A percentile compares a stretch with the other conserved stretches of the same genome.
These are phyloP conservation scores for Wallacemonas sp. DNA, from an alignment of 208 protist genomes.

Conservation along the genomic window DNA sequence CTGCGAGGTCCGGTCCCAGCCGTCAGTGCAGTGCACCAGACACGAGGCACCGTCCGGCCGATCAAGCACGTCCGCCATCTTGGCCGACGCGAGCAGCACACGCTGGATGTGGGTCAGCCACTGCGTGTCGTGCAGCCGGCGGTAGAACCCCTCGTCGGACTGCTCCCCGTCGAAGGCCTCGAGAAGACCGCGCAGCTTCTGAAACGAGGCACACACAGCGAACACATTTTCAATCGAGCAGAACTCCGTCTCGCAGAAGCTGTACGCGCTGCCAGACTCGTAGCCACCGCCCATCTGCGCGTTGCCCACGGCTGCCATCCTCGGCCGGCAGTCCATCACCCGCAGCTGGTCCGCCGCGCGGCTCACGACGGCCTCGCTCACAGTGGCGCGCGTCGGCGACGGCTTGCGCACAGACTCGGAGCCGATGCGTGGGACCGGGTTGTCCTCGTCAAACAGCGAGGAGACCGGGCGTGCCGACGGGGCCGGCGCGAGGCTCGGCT, in stretches of 20 bases:
- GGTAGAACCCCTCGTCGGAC: conserved; percentile 50
- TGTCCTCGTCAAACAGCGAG: conserved; percentile 29
- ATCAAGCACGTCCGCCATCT: conserved; percentile 48
- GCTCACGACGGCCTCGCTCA: background rate
- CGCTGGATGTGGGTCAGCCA: conserved; percentile 73
- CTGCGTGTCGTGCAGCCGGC: conserved; percentile 53
- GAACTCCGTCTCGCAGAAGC: conserved; percentile 77
- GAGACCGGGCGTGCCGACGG: conserved; percentile 12
- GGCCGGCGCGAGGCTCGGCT: background rate
- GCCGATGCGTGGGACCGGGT: conserved; percentile 1
- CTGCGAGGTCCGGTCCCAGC: conserved; percentile 96
- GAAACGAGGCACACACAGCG: conserved; percentile 57
- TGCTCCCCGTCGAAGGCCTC: conserved; percentile 51
- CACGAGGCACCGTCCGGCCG: conserved; percentile 46
- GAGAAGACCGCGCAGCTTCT: conserved; percentile 65
- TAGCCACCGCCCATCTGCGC: conserved; percentile 77
- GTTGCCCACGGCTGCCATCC: conserved; percentile 65
- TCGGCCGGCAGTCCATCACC: conserved; percentile 82
- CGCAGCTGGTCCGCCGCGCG: conserved; percentile 29
- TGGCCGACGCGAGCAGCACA: conserved; percentile 50
- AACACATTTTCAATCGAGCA: conserved; percentile 93
- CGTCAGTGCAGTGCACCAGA: conserved; percentile 95
- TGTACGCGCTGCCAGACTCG: conserved; percentile 64
- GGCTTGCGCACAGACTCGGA: background rate
- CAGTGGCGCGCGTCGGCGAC: background rate